Conservation (phyloP, 768 basidiomycete genomes). For the Chlorophyllum brunneum region DNA sequence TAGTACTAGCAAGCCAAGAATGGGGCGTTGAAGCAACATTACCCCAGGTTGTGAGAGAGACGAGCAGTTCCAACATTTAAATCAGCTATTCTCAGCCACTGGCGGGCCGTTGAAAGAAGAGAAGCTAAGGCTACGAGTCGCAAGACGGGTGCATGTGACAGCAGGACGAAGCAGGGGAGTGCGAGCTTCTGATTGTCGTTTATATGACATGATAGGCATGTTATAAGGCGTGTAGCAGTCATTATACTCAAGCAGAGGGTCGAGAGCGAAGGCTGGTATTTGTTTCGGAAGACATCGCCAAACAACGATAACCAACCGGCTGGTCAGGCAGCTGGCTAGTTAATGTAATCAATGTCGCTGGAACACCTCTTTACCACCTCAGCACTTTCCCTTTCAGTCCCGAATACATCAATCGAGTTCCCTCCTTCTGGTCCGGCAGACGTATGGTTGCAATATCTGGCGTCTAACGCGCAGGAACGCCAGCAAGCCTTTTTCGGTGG, state of each 20-base stretch:
- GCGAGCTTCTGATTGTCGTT: not conserved
- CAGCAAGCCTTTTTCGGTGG: constrained; percentile 74
- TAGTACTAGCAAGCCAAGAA: not conserved
- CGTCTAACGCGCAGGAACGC: constrained; percentile 43
- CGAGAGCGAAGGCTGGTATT: not conserved
- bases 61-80: not conserved
- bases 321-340: not conserved
- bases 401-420: constrained; percentile 59
- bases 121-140: not conserved
- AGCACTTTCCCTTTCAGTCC: constrained; percentile 58
- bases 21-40: constrained; percentile 1
- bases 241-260: not conserved
- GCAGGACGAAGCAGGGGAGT: not conserved
- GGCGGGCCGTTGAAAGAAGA: constrained; percentile 5
- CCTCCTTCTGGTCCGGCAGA: constrained; percentile 44
- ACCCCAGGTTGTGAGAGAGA: not conserved
- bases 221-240: no score
- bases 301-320: not conserved
- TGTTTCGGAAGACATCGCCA: not conserved
- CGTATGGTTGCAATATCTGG: constrained; percentile 53
- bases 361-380: constrained; percentile 63
- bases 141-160: not conserved
- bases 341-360: constrained; percentile 35
- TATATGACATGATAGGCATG: no score
- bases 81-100: not conserved